Conservation (phyloP, 2,329 filamentous ascomycete species). For the Fusarium nisikadoi region DNA sequence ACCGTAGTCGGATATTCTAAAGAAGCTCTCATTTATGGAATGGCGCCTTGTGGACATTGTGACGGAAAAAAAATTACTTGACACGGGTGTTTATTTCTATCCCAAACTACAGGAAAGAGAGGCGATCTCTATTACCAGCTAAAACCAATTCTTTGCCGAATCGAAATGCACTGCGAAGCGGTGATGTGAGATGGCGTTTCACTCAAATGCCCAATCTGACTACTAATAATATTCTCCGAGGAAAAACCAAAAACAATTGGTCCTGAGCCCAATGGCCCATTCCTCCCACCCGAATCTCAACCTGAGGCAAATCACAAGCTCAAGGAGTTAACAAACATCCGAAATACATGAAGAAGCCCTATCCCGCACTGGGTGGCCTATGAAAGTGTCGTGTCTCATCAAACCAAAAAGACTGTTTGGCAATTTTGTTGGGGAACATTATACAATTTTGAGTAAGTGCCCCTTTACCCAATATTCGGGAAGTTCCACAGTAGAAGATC, state of each 20-base stretch:
- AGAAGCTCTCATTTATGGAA: too few species aligned
- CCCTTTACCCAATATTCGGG: slow-evolving; percentile 12
- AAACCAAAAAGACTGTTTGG: slow-evolving; percentile 33
- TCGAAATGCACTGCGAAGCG: slow-evolving; percentile 23
- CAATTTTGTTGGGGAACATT: slow-evolving; percentile 30
- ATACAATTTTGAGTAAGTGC: slow-evolving; percentile 38
- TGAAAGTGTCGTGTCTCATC: slow-evolving; percentile 41
- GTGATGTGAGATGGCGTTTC: slow-evolving; percentile 14
- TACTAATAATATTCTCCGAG: slow-evolving; percentile 11
- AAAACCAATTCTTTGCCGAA: slow-evolving; percentile 37
- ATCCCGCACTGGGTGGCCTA: slow-evolving; percentile 30
- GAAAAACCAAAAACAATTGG: background rate
- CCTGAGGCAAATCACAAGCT: slow-evolving; percentile 24
- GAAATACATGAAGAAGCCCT: slow-evolving; percentile 39
- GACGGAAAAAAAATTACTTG: background rate
- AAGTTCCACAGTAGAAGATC: background rate
- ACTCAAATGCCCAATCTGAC: slow-evolving; percentile 39
- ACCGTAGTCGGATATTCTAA: background rate
- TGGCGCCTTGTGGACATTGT: background rate
- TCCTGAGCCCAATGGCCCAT: background rate
- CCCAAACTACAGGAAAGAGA: slow-evolving; percentile 33
- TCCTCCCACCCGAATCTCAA: slow-evolving; percentile 1
- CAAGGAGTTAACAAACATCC: slow-evolving; percentile 27
- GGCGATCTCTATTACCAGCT: slow-evolving; percentile 43
- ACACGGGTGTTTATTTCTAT: slow-evolving; percentile 41